Conservation (phyloP, 495 filamentous ascomycete species). For the Penicillium herquei region DNA sequence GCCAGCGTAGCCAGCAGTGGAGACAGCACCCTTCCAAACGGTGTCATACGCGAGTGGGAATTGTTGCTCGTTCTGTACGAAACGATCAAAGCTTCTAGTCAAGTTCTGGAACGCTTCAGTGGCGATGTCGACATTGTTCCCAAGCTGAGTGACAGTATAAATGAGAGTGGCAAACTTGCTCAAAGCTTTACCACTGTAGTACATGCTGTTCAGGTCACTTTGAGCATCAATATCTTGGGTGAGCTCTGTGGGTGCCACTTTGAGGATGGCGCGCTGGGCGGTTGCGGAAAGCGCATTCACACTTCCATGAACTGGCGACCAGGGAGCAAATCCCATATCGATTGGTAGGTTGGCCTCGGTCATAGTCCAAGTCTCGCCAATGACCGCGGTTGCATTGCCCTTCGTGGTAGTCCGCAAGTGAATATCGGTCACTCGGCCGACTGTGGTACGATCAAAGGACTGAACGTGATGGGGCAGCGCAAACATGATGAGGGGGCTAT, state of each 20-base stretch:
- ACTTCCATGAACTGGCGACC: constrained; percentile 57
- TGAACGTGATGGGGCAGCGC: constrained; percentile 83
- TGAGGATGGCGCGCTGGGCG: constrained; percentile 53
- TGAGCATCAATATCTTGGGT: constrained; percentile 67
- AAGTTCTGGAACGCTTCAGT: constrained; percentile 62
- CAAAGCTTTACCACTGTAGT: constrained; percentile 90
- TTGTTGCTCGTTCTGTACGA: constrained; percentile 72
- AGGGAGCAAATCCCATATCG: constrained; percentile 73
- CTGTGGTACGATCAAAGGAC: constrained; percentile 65
- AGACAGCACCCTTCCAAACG: constrained; percentile 84
- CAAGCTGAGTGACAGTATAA: constrained; percentile 65
- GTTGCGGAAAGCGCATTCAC: constrained; percentile 47
- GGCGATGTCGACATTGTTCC: constrained; percentile 58
- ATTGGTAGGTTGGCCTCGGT: constrained; percentile 69
- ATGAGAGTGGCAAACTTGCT: constrained; percentile 81
- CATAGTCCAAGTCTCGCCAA: constrained; percentile 78
- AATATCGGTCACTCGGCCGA: constrained; percentile 52
- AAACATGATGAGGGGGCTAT: constrained; percentile 71
- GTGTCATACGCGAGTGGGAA: constrained; percentile 78
- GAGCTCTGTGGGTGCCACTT: constrained; percentile 63
- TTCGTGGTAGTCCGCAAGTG: constrained; percentile 83
- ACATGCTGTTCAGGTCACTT: constrained; percentile 84
- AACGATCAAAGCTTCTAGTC: constrained; percentile 73
- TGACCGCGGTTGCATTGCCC: constrained; percentile 70
- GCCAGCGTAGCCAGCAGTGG: constrained; percentile 73